phyloP scores from a whole-genome alignment of 306 rosid species.

The Vachellia collinsii region DNA sequence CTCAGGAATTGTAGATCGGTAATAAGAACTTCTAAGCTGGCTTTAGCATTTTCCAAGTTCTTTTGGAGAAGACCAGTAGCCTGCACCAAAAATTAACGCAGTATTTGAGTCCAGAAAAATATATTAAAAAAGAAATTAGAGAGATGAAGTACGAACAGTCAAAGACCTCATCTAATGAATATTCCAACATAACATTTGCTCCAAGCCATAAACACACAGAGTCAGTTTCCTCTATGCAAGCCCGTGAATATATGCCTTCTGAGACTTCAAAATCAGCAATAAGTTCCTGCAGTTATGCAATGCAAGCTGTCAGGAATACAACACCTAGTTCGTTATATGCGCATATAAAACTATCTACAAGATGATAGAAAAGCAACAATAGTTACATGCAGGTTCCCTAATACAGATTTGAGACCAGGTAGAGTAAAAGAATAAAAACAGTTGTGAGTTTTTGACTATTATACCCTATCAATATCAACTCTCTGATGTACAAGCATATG shows the following conservation, averaged over 20 bases:
- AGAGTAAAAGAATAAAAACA: neutral
- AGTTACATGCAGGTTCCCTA: constrained; percentile 6
- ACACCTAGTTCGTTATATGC: neutral
- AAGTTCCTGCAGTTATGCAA: constrained; percentile 58
- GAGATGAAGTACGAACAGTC: constrained; percentile 21
- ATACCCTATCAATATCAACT: neutral
- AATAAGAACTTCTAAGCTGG: constrained; percentile 75
- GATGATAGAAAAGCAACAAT: neutral
- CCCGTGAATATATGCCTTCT: constrained; percentile 87
- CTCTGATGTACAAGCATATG: neutral
- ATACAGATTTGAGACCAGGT: neutral
- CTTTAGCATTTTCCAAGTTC: constrained; percentile 81
- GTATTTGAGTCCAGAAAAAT: constrained; percentile 18
- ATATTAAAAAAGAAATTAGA: neutral
- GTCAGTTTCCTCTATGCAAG: constrained; percentile 72
- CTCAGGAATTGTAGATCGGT: constrained; percentile 89
- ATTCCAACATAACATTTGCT: constrained; percentile 96
- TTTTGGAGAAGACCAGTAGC: constrained; percentile 68
- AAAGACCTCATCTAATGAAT: constrained; percentile 84
- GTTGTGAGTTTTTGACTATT: constrained; percentile 1
- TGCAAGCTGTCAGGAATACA: constrained; percentile 21
- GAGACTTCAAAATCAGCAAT: constrained; percentile 88
- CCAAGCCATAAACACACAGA: constrained; percentile 93
- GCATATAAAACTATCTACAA: neutral
- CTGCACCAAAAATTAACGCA: constrained; percentile 50